These are phyloP conservation scores for Berberis vulgaris DNA, from an alignment of 164 flowering plant genomes.

Conservation along the genomic window DNA sequence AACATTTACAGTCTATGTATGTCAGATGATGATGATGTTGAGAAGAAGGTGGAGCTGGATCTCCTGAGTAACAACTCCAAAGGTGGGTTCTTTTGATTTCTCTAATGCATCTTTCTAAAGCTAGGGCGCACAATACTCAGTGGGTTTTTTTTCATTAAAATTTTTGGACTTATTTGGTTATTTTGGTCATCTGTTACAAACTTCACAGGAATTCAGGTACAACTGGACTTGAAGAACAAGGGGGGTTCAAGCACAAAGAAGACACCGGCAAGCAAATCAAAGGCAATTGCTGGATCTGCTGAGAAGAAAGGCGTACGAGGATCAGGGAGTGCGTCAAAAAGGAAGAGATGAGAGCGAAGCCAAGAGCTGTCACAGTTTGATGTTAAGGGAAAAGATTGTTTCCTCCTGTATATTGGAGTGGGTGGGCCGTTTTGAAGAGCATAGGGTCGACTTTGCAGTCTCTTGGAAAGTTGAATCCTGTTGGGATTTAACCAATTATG, in stretches of 20 bases:
- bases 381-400: too few species aligned
- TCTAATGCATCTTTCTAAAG: too few species aligned
- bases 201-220: constrained; percentile 56
- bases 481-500: too few species aligned
- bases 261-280: constrained; percentile 43
- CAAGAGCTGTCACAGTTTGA: too few species aligned
- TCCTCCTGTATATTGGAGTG: too few species aligned
- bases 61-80: constrained; percentile 52
- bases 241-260: constrained; percentile 45
- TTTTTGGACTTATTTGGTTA: neutral
- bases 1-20: constrained; percentile 1
- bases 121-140: too few species aligned
- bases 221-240: constrained; percentile 57
- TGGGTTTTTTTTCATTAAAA: too few species aligned
- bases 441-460: too few species aligned
- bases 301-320: constrained; percentile 37
- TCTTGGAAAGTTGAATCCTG: too few species aligned
- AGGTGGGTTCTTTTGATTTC: constrained; percentile 26
- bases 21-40: constrained; percentile 40
- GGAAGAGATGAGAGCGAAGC: constrained; percentile 45
- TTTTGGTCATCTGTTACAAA: neutral
- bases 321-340: constrained; percentile 48
- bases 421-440: too few species aligned
- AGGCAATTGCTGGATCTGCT: constrained; percentile 28
- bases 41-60: constrained; percentile 45